These are phyloP conservation scores for Rhizophagus prolifer DNA, from an alignment of 192 early-diverging fungal species.

Conservation along the genomic window DNA sequence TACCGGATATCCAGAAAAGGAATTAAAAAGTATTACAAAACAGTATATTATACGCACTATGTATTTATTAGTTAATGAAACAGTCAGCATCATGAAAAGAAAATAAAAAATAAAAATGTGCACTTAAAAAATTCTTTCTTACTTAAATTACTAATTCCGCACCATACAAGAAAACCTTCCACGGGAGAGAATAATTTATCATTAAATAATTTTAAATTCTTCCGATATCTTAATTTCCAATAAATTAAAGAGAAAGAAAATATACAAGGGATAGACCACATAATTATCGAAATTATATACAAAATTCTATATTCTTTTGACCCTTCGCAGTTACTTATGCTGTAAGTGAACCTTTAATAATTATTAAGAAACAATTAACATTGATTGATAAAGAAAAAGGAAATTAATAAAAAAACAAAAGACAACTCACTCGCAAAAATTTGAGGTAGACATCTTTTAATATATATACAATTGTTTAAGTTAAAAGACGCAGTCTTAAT, in stretches of 20 bases:
- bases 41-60: not conserved
- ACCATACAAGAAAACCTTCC: not conserved
- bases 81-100: not conserved
- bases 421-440: not conserved
- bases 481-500: too few relatives aligned
- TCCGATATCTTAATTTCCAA: not conserved
- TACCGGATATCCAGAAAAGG: not conserved
- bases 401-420: not conserved
- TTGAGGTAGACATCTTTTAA: not conserved
- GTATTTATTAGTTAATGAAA: not conserved
- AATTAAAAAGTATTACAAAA: not conserved
- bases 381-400: not conserved
- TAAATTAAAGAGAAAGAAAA: not conserved
- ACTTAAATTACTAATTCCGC: not conserved
- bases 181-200: not conserved
- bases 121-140: not conserved
- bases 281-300: not conserved
- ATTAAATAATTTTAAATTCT: not conserved
- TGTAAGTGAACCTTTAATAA: not conserved
- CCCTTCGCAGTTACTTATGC: not conserved
- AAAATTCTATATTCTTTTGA: not conserved
- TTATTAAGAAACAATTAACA: not conserved
- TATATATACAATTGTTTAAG: too few relatives aligned
- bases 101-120: not conserved
- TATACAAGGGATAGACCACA: not conserved